Evolutionary conservation across 345 rosid genomes (phyloP), one percentile per base, ranked within the genome.

Genomic region (Cardamine chenopodiifolia): DNA sequence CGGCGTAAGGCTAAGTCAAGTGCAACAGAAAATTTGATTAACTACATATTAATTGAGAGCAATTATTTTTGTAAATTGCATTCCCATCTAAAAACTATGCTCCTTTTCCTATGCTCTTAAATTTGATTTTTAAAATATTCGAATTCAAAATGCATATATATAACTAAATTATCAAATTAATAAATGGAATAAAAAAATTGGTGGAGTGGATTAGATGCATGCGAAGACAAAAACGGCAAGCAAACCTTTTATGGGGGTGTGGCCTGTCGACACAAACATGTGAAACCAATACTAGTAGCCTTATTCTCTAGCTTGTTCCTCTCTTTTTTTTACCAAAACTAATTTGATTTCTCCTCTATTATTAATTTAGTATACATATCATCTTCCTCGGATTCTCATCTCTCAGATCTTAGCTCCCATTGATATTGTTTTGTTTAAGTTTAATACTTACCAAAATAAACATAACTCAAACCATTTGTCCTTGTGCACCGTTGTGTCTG

Each of bases 191-290:
- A 9, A 10, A 23, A 15, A 61, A 55, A 32, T 42, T 42, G 79
- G 74, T 61, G 70, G 62, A 61, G 64, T 29, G 22, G 69, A 66
- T 40, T 68, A 52, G 49, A 70, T 68, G 47, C 49, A 75, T 75
- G 7, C 40, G 28, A 69, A 23, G 74, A 76, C 79, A 76, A 62
- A 75, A 53, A 62, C 25, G 18, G 49, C 39, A 76, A 70, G 71
- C 63, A 75, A 70, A 53, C 5, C 55, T 67, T 75, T 74, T 18
- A 58, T 47, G 68, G 73, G 52, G 61, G 68, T 67, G 79, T 60
- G 74, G 69, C 74, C 18, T 76, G 60, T 76, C 75, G 75, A 70
- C 80, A 76, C 71, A 35, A 55, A 70, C 76, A 77, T 65, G 80
- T 77, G 80, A 70, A 77, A 56, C 75, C 76, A 54, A 76, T 76